Percentiles rank a stretch among this genome's conserved stretches.
Evolutionary conservation across 352 stramenopile species (phyloP).

Genomic region (Pythium grandisporangium): DNA sequence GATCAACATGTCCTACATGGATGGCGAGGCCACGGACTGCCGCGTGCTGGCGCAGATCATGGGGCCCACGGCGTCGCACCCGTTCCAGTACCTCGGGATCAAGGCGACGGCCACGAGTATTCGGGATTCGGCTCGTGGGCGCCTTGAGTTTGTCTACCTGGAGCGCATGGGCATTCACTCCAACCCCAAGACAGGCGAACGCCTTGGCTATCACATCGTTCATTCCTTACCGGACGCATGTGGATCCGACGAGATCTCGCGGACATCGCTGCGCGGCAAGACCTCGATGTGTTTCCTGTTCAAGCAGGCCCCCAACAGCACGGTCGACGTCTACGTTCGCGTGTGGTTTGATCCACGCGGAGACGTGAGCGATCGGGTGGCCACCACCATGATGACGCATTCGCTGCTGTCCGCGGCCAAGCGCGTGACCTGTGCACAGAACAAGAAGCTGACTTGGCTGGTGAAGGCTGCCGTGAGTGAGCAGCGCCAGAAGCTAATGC

Average conservation of each 20-base stretch:
- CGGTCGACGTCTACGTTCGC: constrained; percentile 21
- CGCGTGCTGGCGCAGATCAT: constrained; percentile 33
- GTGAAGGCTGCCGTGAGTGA: constrained; percentile 4
- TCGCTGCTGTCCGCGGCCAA: constrained; percentile 18
- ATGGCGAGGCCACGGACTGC: constrained; percentile 9
- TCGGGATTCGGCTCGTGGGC: too few species aligned
- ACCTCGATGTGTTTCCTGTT: constrained; percentile 7
- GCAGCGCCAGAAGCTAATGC: neutral
- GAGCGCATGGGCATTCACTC: constrained; percentile 30
- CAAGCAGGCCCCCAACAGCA: constrained; percentile 5
- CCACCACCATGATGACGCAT: constrained; percentile 9
- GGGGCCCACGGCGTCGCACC: constrained; percentile 14
- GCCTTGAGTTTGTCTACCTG: constrained; percentile 38
- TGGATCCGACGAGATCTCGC: constrained; percentile 1
- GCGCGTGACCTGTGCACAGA: constrained; percentile 15
- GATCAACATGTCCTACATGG: constrained; percentile 17
- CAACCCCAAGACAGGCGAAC: constrained; percentile 17
- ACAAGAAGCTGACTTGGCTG: constrained; percentile 22
- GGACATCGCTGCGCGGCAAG: constrained; percentile 3
- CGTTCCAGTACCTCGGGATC: constrained; percentile 10
- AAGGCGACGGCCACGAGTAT: constrained; percentile 17
- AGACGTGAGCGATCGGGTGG: constrained; percentile 5
- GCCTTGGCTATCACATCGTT: constrained; percentile 21
- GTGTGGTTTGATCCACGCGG: constrained; percentile 11
- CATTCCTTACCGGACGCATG: constrained; percentile 22